Evolutionary conservation across 768 basidiomycete genomes (phyloP).

Genomic region (Baorangia bicolor): DNA sequence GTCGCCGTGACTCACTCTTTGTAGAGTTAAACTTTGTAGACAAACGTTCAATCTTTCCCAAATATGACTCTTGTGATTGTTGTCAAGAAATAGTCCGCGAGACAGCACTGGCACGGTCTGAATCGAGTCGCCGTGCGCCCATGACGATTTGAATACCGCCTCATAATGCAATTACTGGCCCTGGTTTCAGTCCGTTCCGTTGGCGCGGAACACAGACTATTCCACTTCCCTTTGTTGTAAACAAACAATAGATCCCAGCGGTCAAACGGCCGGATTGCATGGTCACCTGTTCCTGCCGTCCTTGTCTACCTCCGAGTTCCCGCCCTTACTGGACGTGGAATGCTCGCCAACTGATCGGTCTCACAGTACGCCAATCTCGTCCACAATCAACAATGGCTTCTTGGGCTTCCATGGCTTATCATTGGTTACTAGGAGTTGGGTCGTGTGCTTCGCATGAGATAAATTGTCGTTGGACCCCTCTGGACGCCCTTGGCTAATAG

Average conservation of each 20-base stretch:
- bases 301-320: background rate
- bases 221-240: slow-evolving; percentile 5
- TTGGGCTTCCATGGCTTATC: slow-evolving; percentile 12
- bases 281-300: background rate
- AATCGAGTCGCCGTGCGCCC: background rate
- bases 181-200: slow-evolving; percentile 17
- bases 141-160: background rate
- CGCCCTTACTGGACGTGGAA: slow-evolving; percentile 2
- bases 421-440: slow-evolving; percentile 17
- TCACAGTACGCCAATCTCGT: slow-evolving; percentile 26
- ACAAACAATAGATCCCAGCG: background rate
- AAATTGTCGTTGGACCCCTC: slow-evolving; percentile 3
- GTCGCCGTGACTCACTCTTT: slow-evolving; percentile 20
- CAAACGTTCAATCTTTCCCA: background rate
- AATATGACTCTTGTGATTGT: slow-evolving; percentile 5
- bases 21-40: slow-evolving; percentile 5
- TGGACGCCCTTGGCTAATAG: slow-evolving; percentile 3
- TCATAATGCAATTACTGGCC: slow-evolving; percentile 3
- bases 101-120: slow-evolving; percentile 1
- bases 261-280: background rate
- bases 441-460: slow-evolving; percentile 23
- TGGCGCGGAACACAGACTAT: background rate
- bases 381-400: slow-evolving; percentile 17
- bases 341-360: slow-evolving; percentile 13
- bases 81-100: slow-evolving; percentile 1